Evolutionary conservation across 2,329 filamentous ascomycete species (phyloP), one percentile per base, ranked within the genome.

Genomic region (Cytospora paraplurivora): DNA sequence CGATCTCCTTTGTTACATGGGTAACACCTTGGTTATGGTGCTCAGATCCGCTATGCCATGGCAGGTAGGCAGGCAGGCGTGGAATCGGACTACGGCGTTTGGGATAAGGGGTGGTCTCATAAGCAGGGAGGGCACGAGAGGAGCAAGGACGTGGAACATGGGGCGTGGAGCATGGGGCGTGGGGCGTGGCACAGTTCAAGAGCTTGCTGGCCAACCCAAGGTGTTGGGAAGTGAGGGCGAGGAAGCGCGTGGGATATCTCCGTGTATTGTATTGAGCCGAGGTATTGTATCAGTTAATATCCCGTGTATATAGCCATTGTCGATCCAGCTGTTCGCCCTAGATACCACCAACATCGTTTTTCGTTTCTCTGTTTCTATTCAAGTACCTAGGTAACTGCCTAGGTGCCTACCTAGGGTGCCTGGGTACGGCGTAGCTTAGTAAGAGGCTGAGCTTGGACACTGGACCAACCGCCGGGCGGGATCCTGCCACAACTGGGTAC

Each of bases 301-400:
- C 1, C 41, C n/a, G 41, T 54, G 58, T 60, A 60, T 54, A 60
- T 60, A 60, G 35, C 54, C 58, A 33, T 53, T n/a, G 50, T 44
- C 34, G 37, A 50, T 53, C n/a, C 41, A 50, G 41, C 41, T n/a
- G 41, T 19, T 17, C 17, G 15, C 12, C 51, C 51, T 60, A 63
- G 62, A 63, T 63, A 63, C 62, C 62, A 63, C 56, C 56, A 56
- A 54, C 35, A 53, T 49, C 52, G 15, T 59, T 53, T 50, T 63
- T 50, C 33, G 15, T 6, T 38, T 59, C 41, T 41, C 38, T 17
- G 3, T 41, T 12, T 17, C 17, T 17, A 17, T 17, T 15, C 17
- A 41, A 15, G 38, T 13, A 41, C 17, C 38, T 27, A 27, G 38
- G 17, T 41, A 7, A 17, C 12, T 41, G 12, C 13, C 7, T 13